Percentiles rank a stretch among this genome's conserved stretches.
These are phyloP conservation scores for Blastocystis sp. DNA, from an alignment of 352 stramenopile species.

Conservation along the genomic window DNA sequence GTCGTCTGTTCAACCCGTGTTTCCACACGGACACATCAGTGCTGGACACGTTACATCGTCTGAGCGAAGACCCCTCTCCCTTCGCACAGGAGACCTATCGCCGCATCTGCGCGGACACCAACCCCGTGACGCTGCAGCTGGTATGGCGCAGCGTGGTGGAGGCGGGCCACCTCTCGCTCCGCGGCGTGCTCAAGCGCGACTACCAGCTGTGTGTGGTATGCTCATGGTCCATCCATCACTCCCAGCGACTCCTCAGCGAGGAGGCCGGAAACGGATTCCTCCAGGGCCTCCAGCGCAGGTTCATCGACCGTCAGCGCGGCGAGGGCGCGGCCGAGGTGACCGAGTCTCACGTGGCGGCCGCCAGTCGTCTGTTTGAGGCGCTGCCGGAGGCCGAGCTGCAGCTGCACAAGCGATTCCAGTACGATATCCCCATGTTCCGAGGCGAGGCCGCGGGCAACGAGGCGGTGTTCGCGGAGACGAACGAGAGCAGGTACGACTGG, in stretches of 20 bases:
- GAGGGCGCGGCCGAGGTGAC: not conserved
- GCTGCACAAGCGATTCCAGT: slow-evolving; percentile 6
- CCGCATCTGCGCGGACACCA: not conserved
- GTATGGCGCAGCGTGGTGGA: not conserved
- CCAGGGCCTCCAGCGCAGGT: not conserved
- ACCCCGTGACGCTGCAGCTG: not conserved
- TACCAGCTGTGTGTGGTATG: not conserved
- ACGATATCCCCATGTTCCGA: slow-evolving; percentile 36
- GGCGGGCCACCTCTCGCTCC: not conserved
- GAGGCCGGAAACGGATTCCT: not conserved
- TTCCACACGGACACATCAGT: slow-evolving; percentile 2
- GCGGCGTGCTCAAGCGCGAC: slow-evolving; percentile 36
- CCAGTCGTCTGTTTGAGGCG: not conserved
- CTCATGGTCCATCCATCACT: not conserved
- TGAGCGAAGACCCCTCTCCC: not conserved
- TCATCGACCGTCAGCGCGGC: not conserved
- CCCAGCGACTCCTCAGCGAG: not conserved
- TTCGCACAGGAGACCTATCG: not conserved
- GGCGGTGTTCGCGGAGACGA: not conserved
- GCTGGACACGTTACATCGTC: slow-evolving; percentile 4
- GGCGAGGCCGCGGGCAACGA: not conserved
- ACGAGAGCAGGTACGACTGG: slow-evolving; percentile 12
- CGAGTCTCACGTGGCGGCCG: not conserved
- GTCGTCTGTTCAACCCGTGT: slow-evolving; percentile 35
- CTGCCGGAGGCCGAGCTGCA: not conserved